Percentiles rank a stretch among this genome's conserved stretches.
Conservation (phyloP, 768 basidiomycete genomes). For the Grammothele lineata region DNA sequence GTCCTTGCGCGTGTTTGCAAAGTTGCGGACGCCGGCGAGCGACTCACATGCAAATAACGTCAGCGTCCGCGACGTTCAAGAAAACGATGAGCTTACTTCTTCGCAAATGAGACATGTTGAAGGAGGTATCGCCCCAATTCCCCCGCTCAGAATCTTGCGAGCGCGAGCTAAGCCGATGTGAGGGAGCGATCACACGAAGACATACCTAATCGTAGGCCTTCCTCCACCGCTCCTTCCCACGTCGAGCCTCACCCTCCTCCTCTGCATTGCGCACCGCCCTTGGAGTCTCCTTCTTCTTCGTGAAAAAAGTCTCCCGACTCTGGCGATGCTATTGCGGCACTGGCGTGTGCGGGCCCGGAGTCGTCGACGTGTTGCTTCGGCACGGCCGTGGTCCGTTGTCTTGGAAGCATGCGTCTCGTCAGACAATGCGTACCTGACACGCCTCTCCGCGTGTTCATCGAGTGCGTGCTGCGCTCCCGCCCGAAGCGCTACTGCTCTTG, state of each 20-base stretch:
- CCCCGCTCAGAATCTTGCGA: constrained; percentile 21
- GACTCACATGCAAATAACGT: no score
- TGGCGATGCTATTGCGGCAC: background rate
- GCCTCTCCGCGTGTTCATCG: constrained; percentile 11
- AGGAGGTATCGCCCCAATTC: constrained; percentile 76
- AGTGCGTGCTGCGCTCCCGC: background rate
- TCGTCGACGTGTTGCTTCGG: constrained; percentile 1
- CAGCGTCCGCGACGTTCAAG: no score
- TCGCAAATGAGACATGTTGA: constrained; percentile 86
- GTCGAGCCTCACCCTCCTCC: constrained; percentile 17
- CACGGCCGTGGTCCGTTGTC: constrained; percentile 3
- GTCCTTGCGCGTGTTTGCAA: constrained; percentile 58
- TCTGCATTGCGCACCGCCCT: constrained; percentile 17
- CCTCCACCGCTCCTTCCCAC: constrained; percentile 12
- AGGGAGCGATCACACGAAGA: background rate
- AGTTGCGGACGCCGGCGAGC: constrained; percentile 6
- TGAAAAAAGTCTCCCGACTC: constrained; percentile 14
- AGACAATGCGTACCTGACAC: background rate
- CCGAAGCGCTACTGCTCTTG: background rate
- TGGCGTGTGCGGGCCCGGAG: no score
- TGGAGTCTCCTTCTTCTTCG: constrained; percentile 21
- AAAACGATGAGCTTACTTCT: constrained; percentile 26
- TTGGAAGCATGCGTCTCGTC: constrained; percentile 7
- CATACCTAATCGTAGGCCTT: constrained; percentile 17
- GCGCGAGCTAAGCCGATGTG: background rate